phyloP scores from a whole-genome alignment of 2,329 filamentous ascomycete species.

The Colletotrichum falcatum region DNA sequence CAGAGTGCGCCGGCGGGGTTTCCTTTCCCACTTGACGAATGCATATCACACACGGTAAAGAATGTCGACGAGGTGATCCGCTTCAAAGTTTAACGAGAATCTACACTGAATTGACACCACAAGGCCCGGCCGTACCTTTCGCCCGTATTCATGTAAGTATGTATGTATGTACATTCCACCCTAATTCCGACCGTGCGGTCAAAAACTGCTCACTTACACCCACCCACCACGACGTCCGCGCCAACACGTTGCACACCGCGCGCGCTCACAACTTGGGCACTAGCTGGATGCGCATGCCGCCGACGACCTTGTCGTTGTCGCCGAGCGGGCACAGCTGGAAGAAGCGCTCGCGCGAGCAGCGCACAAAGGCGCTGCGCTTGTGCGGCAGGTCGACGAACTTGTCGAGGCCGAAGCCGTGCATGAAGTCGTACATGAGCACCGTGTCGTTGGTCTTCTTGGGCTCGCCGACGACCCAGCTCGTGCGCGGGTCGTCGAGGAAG shows the following conservation, averaged over 20 bases:
- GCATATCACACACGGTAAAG: not conserved
- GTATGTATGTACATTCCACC: not conserved
- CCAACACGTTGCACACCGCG: not conserved
- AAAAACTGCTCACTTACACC: not conserved
- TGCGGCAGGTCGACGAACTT: conserved; percentile 80
- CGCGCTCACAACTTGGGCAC: conserved; percentile 63
- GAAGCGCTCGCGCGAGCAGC: conserved; percentile 74
- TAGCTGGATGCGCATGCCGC: conserved; percentile 64
- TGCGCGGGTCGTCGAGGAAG: conserved; percentile 71
- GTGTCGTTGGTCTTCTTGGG: conserved; percentile 78
- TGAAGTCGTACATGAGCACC: conserved; percentile 79
- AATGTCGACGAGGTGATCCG: not conserved
- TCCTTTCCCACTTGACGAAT: not conserved
- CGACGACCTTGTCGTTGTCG: conserved; percentile 67
- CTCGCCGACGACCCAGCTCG: conserved; percentile 72
- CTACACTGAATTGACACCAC: not conserved
- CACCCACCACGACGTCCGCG: not conserved
- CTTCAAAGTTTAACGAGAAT: not conserved
- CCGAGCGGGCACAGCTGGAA: conserved; percentile 74
- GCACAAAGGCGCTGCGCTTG: conserved; percentile 76
- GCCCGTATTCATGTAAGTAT: not conserved
- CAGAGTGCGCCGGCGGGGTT: not conserved
- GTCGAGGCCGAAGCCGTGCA: conserved; percentile 78
- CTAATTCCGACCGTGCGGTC: conserved; percentile 1
- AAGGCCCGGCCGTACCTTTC: not conserved